phyloP scores from a whole-genome alignment of 2,329 filamentous ascomycete species.

The Tetracladium maxilliforme region DNA sequence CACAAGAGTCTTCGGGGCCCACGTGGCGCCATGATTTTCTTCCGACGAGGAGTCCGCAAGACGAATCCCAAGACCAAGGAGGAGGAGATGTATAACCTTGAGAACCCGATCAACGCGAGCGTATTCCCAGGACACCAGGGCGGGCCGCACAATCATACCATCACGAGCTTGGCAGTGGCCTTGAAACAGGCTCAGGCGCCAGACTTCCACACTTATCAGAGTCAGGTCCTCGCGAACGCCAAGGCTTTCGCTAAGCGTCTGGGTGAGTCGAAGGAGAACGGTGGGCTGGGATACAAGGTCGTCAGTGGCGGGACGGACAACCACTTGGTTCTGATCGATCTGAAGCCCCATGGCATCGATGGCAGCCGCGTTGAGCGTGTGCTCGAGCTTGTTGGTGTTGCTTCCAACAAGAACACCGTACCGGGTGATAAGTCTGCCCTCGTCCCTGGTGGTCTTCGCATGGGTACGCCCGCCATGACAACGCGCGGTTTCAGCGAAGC shows the following conservation, averaged over 20 bases:
- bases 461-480: slow-evolving; percentile 96
- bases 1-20: slow-evolving; percentile 96
- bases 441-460: slow-evolving; percentile 81
- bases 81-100: slow-evolving; percentile 78
- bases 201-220: slow-evolving; percentile 88
- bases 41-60: slow-evolving; percentile 77
- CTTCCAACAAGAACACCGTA: slow-evolving; percentile 98
- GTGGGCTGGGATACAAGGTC: slow-evolving; percentile 70
- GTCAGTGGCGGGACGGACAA: slow-evolving; percentile 95
- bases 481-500: slow-evolving; percentile 81
- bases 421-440: slow-evolving; percentile 90
- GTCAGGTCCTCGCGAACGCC: slow-evolving; percentile 79
- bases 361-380: slow-evolving; percentile 82
- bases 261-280: slow-evolving; percentile 54
- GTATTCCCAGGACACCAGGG: slow-evolving; percentile 98
- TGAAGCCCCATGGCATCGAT: slow-evolving; percentile 79
- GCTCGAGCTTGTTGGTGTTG: slow-evolving; percentile 83
- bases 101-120: slow-evolving; percentile 84
- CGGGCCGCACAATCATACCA: slow-evolving; percentile 97
- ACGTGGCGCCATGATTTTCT: slow-evolving; percentile 96
- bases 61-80: slow-evolving; percentile 75
- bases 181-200: slow-evolving; percentile 82
- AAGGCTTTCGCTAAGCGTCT: slow-evolving; percentile 66
- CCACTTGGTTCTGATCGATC: slow-evolving; percentile 84
- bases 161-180: slow-evolving; percentile 86